phyloP scores from a whole-genome alignment of 306 rosid species.

The Urtica urens region DNA sequence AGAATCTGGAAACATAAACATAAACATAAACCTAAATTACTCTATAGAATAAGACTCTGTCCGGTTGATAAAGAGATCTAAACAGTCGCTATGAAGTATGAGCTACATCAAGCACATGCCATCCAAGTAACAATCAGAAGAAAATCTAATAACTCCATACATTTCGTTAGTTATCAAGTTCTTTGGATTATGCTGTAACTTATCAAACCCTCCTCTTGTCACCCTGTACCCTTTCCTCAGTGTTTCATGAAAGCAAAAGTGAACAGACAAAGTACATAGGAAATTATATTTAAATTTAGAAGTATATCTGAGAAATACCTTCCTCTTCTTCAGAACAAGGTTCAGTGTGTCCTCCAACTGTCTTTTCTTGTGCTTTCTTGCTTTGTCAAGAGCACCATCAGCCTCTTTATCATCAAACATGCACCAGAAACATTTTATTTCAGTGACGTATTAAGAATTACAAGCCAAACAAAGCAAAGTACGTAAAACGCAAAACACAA shows the following conservation, averaged over 20 bases:
- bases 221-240: too few species aligned
- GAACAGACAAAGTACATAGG: too few species aligned
- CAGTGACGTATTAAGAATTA: slow-evolving; percentile 11
- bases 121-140: neutral
- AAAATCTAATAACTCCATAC: too few species aligned
- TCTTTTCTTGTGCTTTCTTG: slow-evolving; percentile 97
- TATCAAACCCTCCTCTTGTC: too few species aligned
- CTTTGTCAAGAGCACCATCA: slow-evolving; percentile 97
- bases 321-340: slow-evolving; percentile 84
- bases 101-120: neutral
- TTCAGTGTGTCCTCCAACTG: slow-evolving; percentile 90
- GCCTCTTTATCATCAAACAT: slow-evolving; percentile 55
- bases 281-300: neutral
- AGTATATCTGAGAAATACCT: slow-evolving; percentile 30
- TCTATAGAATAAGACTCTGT: too few species aligned
- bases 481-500: slow-evolving; percentile 2
- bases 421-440: slow-evolving; percentile 9
- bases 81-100: neutral
- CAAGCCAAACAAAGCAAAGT: neutral
- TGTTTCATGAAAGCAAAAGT: too few species aligned
- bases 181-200: too few species aligned
- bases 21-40: neutral
- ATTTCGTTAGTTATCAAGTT: too few species aligned
- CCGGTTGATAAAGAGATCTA: too few species aligned
- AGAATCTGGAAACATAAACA: neutral